phyloP scores from a whole-genome alignment of 495 filamentous ascomycete species.

The Penicillium paxilli region DNA sequence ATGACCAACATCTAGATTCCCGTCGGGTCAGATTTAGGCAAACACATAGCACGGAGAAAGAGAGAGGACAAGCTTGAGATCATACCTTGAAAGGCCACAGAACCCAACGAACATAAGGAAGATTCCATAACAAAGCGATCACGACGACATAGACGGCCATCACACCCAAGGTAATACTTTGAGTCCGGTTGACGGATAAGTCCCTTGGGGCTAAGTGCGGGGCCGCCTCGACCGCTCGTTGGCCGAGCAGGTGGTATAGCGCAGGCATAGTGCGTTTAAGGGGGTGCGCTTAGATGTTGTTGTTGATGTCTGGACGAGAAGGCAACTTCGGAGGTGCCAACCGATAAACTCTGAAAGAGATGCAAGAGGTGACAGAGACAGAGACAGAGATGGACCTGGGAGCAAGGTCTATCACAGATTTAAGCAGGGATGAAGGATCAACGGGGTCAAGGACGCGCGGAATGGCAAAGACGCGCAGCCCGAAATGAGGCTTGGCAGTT shows the following conservation, averaged over 20 bases:
- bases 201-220: constrained; percentile 46
- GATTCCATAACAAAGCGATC: constrained; percentile 76
- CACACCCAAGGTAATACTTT: constrained; percentile 70
- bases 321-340: no score
- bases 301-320: no score
- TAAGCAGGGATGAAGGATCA: background rate
- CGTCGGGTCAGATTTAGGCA: constrained; percentile 2
- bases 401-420: no score
- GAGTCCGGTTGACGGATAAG: constrained; percentile 67
- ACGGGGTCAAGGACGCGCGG: background rate
- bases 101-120: constrained; percentile 70
- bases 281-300: background rate
- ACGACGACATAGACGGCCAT: constrained; percentile 69
- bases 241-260: constrained; percentile 24
- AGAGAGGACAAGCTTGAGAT: background rate
- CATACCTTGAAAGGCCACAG: constrained; percentile 83
- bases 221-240: constrained; percentile 25
- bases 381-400: no score
- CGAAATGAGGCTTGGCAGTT: background rate
- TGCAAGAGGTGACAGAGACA: no score
- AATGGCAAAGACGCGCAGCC: background rate
- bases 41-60: background rate
- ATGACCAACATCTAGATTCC: constrained; percentile 71
- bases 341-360: no score
- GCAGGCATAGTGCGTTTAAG: constrained; percentile 27